Evolutionary conservation across 805 yeast genomes (phyloP).

Genomic region (Starmerella ratchasimensis): DNA sequence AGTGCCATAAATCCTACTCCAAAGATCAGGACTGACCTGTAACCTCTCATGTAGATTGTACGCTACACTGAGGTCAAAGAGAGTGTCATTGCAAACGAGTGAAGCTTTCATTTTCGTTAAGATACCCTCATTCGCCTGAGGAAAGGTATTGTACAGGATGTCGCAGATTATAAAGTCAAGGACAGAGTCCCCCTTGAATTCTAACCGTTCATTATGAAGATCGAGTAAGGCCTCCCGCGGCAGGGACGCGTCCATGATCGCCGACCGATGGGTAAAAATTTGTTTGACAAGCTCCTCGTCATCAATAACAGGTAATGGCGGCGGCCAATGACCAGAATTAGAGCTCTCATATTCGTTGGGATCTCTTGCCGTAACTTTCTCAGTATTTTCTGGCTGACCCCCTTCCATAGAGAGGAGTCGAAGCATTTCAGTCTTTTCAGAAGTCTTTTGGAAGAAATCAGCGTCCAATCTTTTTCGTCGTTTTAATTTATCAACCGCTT

Average conservation of each 20-base stretch:
- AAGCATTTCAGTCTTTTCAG: not conserved
- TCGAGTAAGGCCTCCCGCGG: slow-evolving; percentile 39
- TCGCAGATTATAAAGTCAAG: slow-evolving; percentile 59
- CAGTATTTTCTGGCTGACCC: too few species aligned
- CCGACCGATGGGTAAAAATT: slow-evolving; percentile 73
- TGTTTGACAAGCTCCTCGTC: slow-evolving; percentile 46
- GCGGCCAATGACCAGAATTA: too few species aligned
- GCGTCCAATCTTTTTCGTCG: slow-evolving; percentile 7
- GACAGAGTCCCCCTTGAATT: slow-evolving; percentile 82
- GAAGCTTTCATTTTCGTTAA: slow-evolving; percentile 55
- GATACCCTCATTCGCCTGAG: slow-evolving; percentile 66
- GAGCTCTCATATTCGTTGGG: too few species aligned
- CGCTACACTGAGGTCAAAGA: slow-evolving; percentile 52
- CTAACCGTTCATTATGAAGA: slow-evolving; percentile 73
- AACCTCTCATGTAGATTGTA: slow-evolving; percentile 44
- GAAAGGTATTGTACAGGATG: slow-evolving; percentile 51
- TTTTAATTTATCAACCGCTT: slow-evolving; percentile 3
- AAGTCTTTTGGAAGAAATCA: slow-evolving; percentile 4
- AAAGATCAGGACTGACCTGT: slow-evolving; percentile 10
- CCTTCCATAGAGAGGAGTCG: too few species aligned
- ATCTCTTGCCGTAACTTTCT: too few species aligned
- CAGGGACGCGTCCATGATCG: slow-evolving; percentile 34
- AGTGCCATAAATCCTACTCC: slow-evolving; percentile 1
- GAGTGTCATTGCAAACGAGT: slow-evolving; percentile 57
- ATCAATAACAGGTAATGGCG: slow-evolving; percentile 54